Conservation (phyloP, 2,329 filamentous ascomycete genomes). For the Phaeomoniella chlamydospora region DNA sequence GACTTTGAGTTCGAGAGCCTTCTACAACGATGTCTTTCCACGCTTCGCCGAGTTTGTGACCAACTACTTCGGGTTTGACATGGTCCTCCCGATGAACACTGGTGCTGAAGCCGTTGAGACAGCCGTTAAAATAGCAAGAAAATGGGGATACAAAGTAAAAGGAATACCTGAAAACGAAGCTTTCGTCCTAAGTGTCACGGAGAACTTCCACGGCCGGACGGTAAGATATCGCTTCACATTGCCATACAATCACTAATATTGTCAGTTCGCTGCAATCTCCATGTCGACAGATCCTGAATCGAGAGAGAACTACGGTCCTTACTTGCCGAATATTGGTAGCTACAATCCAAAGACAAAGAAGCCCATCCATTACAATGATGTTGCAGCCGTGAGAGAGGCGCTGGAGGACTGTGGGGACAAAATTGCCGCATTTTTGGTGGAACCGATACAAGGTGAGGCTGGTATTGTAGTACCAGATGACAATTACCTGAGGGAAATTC, state of each 20-base stretch:
- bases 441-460: slow-evolving; percentile 95
- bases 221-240: slow-evolving; percentile 36
- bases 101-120: slow-evolving; percentile 94
- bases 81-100: slow-evolving; percentile 97
- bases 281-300: slow-evolving; percentile 93
- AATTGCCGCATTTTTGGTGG: slow-evolving; percentile 83
- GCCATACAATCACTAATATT: slow-evolving; percentile 8
- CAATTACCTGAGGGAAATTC: slow-evolving; percentile 67
- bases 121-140: slow-evolving; percentile 86
- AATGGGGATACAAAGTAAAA: slow-evolving; percentile 97
- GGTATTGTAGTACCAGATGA: slow-evolving; percentile 91
- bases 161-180: slow-evolving; percentile 74
- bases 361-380: slow-evolving; percentile 73
- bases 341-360: slow-evolving; percentile 60
- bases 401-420: slow-evolving; percentile 70
- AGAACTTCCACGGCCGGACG: slow-evolving; percentile 95
- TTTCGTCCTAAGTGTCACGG: slow-evolving; percentile 65
- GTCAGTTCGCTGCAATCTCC: slow-evolving; percentile 80
- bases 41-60: slow-evolving; percentile 89
- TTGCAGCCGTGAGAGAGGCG: slow-evolving; percentile 62
- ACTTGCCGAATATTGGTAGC: slow-evolving; percentile 77
- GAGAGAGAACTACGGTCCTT: slow-evolving; percentile 91
- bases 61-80: slow-evolving; percentile 82
- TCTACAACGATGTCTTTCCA: slow-evolving; percentile 97
- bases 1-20: slow-evolving; percentile 85